Base-by-base conservation (phyloP, 441 rosid species). In the Brassica hybrid region DNA sequence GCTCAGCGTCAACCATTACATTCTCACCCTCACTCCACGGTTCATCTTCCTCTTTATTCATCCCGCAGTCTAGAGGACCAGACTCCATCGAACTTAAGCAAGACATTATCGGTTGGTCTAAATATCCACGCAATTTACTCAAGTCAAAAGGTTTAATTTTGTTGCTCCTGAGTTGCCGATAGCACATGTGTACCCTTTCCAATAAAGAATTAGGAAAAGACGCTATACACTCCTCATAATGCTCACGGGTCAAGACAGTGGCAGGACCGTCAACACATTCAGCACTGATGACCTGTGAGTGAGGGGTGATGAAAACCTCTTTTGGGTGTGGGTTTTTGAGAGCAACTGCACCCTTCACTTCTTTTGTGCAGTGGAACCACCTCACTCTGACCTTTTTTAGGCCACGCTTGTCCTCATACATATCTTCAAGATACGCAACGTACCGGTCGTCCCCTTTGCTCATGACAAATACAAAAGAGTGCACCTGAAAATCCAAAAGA, bases 201-300 rank as follows among this genome's bases (percentile, higher is more conserved):
- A 89, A 81, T 66, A 86, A 77, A 66, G 88, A 85, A 68, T 86
- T 77, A 73, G 97, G 92, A 81, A 89, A 90, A 65, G 83, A 79
- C 69, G 88, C 86, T 60, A 84, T 57, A 74, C 93, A 91, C 84
- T 90, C 86, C 72, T 86, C 87, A 78, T 84, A 96, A 85, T 96
- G 97, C 75, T 90, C 94, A 52, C 83, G 89, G 13, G 92, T 88
- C 82, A 96, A 85, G 72, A 96, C 92, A 14, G 89, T 85, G 21
- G 97, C 96, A 80, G 87, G 96, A 80, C 94, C 98, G 79, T 93
- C 97, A 69, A 96, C 92, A 82, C 97, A 93, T 82, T 96, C 98
- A 48, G 97, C 98, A 84, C 98, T 94, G 69, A 93, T 94, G 74
- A 93, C 99, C 81, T 96, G 98, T 12, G 91, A 89, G 78, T 90